Base-by-base conservation (phyloP, 2,329 filamentous ascomycete species). In the Orbilia blumenaviensis region DNA sequence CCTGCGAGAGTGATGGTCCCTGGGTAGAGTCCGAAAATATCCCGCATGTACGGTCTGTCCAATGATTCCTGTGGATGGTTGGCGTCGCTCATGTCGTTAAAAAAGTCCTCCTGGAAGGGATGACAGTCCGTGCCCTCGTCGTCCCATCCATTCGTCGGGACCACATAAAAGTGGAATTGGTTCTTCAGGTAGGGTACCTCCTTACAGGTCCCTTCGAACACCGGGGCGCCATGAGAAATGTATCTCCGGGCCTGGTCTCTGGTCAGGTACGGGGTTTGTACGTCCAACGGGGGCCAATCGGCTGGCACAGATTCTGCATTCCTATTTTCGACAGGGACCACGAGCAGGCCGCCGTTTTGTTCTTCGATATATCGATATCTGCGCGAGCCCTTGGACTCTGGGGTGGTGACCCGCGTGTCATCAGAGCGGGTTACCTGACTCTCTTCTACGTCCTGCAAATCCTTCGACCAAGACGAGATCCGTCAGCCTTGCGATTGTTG, bases 1-100 rank as follows among this genome's bases (percentile, higher is more conserved):
- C 89, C 87, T 79, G 91, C 92, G 60, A 93, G 83, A 0, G 90
- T 92, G 61, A 91, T 87, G 0, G 91, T 93, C 4, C 91, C 91
- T 0, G 90, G 88, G 21, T 87, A 85, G 58, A 84, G 84, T 10
- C 91, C 91, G 81, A 88, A 90, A 78, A 86, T 87, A 81, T 91
- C 91, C 0, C 88, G 86, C 82, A 89, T 89, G 81, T 89, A 92
- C 3, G 91, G 91, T 80, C 92, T 90, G 80, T 93, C 91, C 25
- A 93, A 84, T 0, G 90, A 90, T 77, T 87, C 91, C 89, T 92
- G 1, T 89, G 90, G 73, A 80, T 48, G 87, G 14, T 79, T 83
- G 80, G 62, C 75, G 46, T 79, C 79, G 32, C 77, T 79, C 79
- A 80, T 80, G 60, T 80, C 79, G 44, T 77, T 79, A 61, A 80